A percentile compares a stretch with the other conserved stretches of the same genome.
These are phyloP conservation scores for Tieghemostelium lacteum DNA, from an alignment of 78 protist species.

Conservation along the genomic window DNA sequence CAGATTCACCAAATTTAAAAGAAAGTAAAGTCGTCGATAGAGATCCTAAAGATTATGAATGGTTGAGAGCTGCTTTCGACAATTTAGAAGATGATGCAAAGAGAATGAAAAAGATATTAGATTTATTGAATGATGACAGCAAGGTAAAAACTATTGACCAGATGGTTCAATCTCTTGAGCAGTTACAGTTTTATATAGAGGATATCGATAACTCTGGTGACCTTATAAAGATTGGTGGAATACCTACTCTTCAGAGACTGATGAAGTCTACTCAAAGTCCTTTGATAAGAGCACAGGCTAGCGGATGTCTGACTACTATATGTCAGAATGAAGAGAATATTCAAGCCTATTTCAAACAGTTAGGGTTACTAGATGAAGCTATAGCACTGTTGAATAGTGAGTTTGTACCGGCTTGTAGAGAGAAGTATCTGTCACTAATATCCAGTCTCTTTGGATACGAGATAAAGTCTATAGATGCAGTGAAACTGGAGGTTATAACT, in stretches of 20 bases:
- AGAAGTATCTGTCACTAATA: slow-evolving; percentile 43
- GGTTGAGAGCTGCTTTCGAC: slow-evolving; percentile 51
- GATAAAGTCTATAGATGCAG: neutral
- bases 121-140: neutral
- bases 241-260: slow-evolving; percentile 16
- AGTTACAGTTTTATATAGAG: slow-evolving; percentile 34
- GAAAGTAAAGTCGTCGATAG: slow-evolving; percentile 25
- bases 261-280: neutral
- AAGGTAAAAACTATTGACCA: neutral
- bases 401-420: slow-evolving; percentile 13
- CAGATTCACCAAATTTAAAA: slow-evolving; percentile 75
- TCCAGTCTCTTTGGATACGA: slow-evolving; percentile 34
- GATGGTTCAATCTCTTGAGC: slow-evolving; percentile 9
- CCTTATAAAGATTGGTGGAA: slow-evolving; percentile 62
- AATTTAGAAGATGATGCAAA: slow-evolving; percentile 77
- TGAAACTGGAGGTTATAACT: slow-evolving; percentile 1
- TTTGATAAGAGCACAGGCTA: slow-evolving; percentile 10
- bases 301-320: slow-evolving; percentile 37
- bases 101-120: slow-evolving; percentile 52
- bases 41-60: slow-evolving; percentile 70
- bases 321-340: slow-evolving; percentile 47
- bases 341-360: slow-evolving; percentile 17
- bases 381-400: slow-evolving; percentile 18
- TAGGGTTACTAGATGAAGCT: slow-evolving; percentile 27
- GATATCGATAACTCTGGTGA: slow-evolving; percentile 71